Base-by-base conservation (phyloP, 2,329 filamentous ascomycete genomes). In the Teratosphaeria zuluensis region DNA sequence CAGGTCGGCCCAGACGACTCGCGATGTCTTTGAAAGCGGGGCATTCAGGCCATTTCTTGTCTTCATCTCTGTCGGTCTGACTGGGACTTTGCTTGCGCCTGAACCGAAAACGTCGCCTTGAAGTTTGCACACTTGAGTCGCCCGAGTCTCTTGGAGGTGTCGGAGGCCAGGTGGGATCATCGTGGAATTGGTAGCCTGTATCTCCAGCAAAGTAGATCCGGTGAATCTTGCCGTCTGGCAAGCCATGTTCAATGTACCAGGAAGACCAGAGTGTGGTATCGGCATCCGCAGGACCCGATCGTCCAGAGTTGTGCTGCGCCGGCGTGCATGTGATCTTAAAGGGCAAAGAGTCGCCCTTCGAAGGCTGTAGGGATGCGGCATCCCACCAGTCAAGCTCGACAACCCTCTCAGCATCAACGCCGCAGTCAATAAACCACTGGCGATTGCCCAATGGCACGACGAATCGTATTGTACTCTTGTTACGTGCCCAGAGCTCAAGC, bases 321-420 rank as follows among this genome's bases (percentile, higher is more conserved):
- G 78, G 78, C 3, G 74, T 76, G 59, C 77, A 79, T 1, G 75
- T 70, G 32, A 80, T 58, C 1, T 70, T 53, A 2, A 53, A 53
- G 1, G 52, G 28, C 24, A 53, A 16, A 35, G 6, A 11, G 11
- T 21, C 28, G 2, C 28, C 33, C 1, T 28, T 11, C 6, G 24
- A 28, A 5, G 28, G 19, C 12, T 66, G 61, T 0, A 79, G 46
- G 4, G 67, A 65, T 21, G 74, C 64, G 16, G 69, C 68, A 53
- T 80, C 73, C 78, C 78, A 80, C 78, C 78, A 80, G 62, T 81
- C 78, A 33, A 77, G 62, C 58, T 80, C 77, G 3, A 70, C 74
- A 32, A 80, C 71, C 53, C 77, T 72, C 5, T 73, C 70, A 8
- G 61, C 62, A 57, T 77, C 74, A 0, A 73, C 72, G 30, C 76